Percentiles rank a stretch among this genome's conserved stretches.
These are phyloP conservation scores for Yueomyces sinensis DNA, from an alignment of 805 yeast genomes.

Conservation along the genomic window DNA sequence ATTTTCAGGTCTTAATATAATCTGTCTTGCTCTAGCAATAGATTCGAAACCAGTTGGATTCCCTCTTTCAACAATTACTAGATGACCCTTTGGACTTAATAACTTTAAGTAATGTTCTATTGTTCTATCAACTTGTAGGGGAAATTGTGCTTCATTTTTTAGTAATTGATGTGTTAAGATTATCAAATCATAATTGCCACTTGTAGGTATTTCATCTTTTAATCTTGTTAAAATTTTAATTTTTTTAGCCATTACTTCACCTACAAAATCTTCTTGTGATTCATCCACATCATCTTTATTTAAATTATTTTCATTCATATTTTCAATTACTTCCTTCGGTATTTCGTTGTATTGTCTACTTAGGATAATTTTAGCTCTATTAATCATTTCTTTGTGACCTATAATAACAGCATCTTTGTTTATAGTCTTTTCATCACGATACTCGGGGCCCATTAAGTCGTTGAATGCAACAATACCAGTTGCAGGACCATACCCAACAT, in stretches of 20 bases:
- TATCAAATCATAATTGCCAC: slow-evolving; percentile 59
- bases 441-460: slow-evolving; percentile 60
- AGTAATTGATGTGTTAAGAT: slow-evolving; percentile 72
- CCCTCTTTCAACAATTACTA: slow-evolving; percentile 78
- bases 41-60: slow-evolving; percentile 81
- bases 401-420: slow-evolving; percentile 66
- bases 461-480: slow-evolving; percentile 83
- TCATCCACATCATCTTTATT: slow-evolving; percentile 3
- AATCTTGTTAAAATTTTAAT: slow-evolving; percentile 44
- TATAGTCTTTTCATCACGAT: slow-evolving; percentile 40
- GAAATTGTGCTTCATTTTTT: slow-evolving; percentile 45
- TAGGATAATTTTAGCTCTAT: slow-evolving; percentile 64
- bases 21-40: slow-evolving; percentile 80
- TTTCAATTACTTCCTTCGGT: slow-evolving; percentile 6
- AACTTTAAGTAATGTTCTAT: slow-evolving; percentile 45
- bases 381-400: slow-evolving; percentile 63
- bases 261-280: slow-evolving; percentile 25
- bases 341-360: slow-evolving; percentile 52
- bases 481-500: slow-evolving; percentile 84
- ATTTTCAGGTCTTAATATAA: slow-evolving; percentile 77
- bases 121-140: slow-evolving; percentile 58
- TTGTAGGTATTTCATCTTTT: slow-evolving; percentile 36
- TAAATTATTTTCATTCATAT: neutral
- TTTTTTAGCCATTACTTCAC: slow-evolving; percentile 42
- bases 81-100: slow-evolving; percentile 65